Percentiles rank a stretch among this genome's conserved stretches.
These are phyloP conservation scores for Persicaria maculosa DNA, from an alignment of 148 eudicot genomes.

Conservation along the genomic window DNA sequence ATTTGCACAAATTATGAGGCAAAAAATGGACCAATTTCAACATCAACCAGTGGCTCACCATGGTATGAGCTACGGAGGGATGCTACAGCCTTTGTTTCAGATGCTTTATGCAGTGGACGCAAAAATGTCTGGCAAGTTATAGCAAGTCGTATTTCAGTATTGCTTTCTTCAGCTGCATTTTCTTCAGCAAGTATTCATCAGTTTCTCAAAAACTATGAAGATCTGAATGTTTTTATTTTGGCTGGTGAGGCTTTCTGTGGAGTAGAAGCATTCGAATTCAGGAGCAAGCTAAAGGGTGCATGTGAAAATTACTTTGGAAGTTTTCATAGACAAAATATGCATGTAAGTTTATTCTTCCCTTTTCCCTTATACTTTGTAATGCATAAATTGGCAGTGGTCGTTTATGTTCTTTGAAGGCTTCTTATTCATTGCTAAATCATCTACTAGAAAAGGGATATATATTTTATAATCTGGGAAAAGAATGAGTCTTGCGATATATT, in stretches of 20 bases:
- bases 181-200: slow-evolving; percentile 91
- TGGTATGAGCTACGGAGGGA: slow-evolving; percentile 90
- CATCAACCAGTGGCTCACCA: slow-evolving; percentile 71
- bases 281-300: slow-evolving; percentile 65
- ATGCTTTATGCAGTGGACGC: slow-evolving; percentile 71
- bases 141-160: slow-evolving; percentile 73
- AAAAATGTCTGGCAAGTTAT: slow-evolving; percentile 87
- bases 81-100: slow-evolving; percentile 71
- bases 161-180: slow-evolving; percentile 84
- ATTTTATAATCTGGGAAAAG: not conserved
- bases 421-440: no score
- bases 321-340: slow-evolving; percentile 82
- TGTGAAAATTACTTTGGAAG: slow-evolving; percentile 74
- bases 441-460: not conserved
- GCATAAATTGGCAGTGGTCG: no score
- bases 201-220: slow-evolving; percentile 85
- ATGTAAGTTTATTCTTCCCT: slow-evolving; percentile 46
- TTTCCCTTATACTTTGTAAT: not conserved
- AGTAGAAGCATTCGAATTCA: slow-evolving; percentile 70
- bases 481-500: not conserved
- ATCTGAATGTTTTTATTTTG: slow-evolving; percentile 61
- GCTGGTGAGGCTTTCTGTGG: slow-evolving; percentile 97
- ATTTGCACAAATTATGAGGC: slow-evolving; percentile 19
- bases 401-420: no score
- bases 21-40: slow-evolving; percentile 41